Percentiles rank a stretch among this genome's conserved stretches.
phyloP scores from a whole-genome alignment of 2,329 filamentous ascomycete species.

The Triangularia verruculosa region DNA sequence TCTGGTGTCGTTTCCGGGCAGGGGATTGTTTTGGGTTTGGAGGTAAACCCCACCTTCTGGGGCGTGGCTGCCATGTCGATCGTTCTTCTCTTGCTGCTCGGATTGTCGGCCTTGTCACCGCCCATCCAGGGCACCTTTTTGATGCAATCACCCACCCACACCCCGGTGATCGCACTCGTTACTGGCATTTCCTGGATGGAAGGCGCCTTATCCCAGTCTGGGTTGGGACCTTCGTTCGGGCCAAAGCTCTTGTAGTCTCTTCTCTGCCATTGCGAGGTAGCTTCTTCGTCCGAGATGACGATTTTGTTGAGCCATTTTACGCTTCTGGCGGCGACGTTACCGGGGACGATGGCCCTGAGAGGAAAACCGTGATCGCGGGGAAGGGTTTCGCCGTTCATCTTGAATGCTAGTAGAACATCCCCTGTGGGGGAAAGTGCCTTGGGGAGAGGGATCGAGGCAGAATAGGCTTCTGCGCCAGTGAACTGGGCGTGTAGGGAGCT shows the following conservation, averaged over 20 bases:
- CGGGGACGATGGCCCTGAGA: slow-evolving; percentile 59
- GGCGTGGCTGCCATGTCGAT: slow-evolving; percentile 25
- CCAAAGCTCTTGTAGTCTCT: slow-evolving; percentile 69
- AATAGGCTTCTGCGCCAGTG: slow-evolving; percentile 58
- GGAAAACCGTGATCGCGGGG: slow-evolving; percentile 66
- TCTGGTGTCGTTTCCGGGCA: slow-evolving; percentile 12
- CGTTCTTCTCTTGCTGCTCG: slow-evolving; percentile 8
- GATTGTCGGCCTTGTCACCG: neutral
- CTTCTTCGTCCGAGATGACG: slow-evolving; percentile 63
- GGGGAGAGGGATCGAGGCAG: slow-evolving; percentile 58
- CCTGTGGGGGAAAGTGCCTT: slow-evolving; percentile 57
- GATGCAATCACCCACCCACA: slow-evolving; percentile 42
- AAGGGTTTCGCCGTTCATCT: slow-evolving; percentile 63
- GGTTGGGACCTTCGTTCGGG: slow-evolving; percentile 55
- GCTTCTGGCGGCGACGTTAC: slow-evolving; percentile 63
- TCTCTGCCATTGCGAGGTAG: slow-evolving; percentile 62
- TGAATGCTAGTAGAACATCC: slow-evolving; percentile 64
- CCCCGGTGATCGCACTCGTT: slow-evolving; percentile 61
- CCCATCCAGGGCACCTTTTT: slow-evolving; percentile 25
- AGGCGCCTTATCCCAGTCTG: slow-evolving; percentile 61
- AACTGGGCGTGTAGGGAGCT: slow-evolving; percentile 54
- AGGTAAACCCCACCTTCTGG: slow-evolving; percentile 23
- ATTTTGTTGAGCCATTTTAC: slow-evolving; percentile 69
- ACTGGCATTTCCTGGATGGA: slow-evolving; percentile 69
- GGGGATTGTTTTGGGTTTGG: slow-evolving; percentile 5